Base-by-base conservation (phyloP, 2,329 filamentous ascomycete genomes). In the Epichloe baconii region DNA sequence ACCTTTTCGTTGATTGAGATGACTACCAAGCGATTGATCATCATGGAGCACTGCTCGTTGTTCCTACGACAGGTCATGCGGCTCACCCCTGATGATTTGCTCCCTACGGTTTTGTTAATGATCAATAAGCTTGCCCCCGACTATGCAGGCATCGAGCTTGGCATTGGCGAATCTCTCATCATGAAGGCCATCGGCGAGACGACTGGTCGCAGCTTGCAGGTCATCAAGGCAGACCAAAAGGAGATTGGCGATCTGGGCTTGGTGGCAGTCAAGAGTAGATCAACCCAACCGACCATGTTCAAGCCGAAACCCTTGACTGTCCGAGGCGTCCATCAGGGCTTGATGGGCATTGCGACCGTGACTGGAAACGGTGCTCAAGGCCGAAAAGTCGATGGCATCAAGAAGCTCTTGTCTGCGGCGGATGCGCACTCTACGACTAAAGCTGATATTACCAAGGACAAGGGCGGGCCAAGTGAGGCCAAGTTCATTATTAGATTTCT, bases 101-200 rank as follows among this genome's bases (percentile, higher is more conserved):
- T 96, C 2, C 83, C 90, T 0, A 95, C 88, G 0, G 83, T 97
- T 23, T 76, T 95, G 55, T 79, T 98, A 34, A 97, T 98, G 93
- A 87, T 95, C 67, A 96, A 96, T 70, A 97, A 97, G 66, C 80
- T 98, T 26, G 93, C 93, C 2, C 91, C 93, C 3, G 93, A 98
- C 63, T 98, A 96, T 66, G 85, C 90, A 43, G 93, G 93, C 19
- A 90, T 98, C 55, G 93, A 98, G 68, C 77, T 98, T 34, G 93
- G 93, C n/a, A 98, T 98, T 59, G 93, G 93, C 52, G 93, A 98
- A 69, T 97, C 91, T 0, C 70, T 98, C 31, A 96, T 98, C 61
- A 97, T 97, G 90, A 98, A 97, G 67, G 88, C 93, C 5, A 95
- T 98, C 62, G 91, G 91, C 11, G 91, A 97, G 70, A 86, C 84